A percentile compares a stretch with the other conserved stretches of the same genome.
phyloP scores from a whole-genome alignment of 116 monocot genomes.

The Dioscorea cayenensis region DNA sequence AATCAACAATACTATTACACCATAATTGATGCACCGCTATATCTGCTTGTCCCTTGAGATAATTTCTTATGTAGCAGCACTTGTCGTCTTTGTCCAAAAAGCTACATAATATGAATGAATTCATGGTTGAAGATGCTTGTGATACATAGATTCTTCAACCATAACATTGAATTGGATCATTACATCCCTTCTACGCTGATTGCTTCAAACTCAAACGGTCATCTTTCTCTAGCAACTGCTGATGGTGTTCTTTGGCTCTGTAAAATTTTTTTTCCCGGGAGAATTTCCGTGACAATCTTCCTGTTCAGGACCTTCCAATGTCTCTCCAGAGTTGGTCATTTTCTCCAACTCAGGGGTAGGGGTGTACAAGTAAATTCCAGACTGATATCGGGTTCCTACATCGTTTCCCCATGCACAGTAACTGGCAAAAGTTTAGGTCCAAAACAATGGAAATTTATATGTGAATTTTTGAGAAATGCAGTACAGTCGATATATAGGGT shows the following conservation, averaged over 20 bases:
- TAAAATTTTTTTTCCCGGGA: conserved; percentile 67
- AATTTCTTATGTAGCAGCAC: no score
- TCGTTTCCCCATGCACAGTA: conserved; percentile 41
- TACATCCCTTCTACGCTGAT: not conserved
- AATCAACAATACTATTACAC: no score
- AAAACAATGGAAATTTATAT: not conserved
- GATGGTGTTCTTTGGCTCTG: conserved; percentile 68
- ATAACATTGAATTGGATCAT: conserved; percentile 8
- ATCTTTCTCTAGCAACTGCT: conserved; percentile 77
- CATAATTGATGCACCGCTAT: no score
- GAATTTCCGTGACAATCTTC: conserved; percentile 58
- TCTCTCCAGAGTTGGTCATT: conserved; percentile 33
- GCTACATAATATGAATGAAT: no score
- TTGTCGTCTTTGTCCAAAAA: no score
- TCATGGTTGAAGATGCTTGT: no score
- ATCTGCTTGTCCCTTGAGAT: no score
- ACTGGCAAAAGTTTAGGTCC: not conserved
- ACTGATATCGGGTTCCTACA: conserved; percentile 61
- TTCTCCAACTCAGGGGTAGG: conserved; percentile 38
- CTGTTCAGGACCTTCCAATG: conserved; percentile 31
- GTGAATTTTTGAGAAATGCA: no score
- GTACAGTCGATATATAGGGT: no score
- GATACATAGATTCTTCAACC: conserved; percentile 1
- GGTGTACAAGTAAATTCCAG: conserved; percentile 71
- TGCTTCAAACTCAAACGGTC: conserved; percentile 1